Base-by-base conservation (phyloP, 257 asterid genomes). In the Lycium barbarum region DNA sequence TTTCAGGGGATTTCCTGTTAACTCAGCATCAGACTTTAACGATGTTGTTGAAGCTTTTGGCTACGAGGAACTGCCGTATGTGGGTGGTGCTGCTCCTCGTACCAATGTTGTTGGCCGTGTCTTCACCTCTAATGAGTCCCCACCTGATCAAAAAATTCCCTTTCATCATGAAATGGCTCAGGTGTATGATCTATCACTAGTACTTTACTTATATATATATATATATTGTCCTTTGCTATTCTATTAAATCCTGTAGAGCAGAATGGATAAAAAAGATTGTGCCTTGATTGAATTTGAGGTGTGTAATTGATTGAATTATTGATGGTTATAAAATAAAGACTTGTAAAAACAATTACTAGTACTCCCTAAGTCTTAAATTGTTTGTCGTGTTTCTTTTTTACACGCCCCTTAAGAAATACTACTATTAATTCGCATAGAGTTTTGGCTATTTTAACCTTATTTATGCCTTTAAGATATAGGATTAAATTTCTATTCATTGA, bases 1-100 rank as follows among this genome's bases (percentile, higher is more conserved):
- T n/a, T 91, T 94, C 20, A 91, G 94, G 15, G 98, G 98, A 6
- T 93, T 94, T 62, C 86, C 90, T 7, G 15, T 92, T 11, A 47
- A 83, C 26, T 84, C 94, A 7, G 95, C 99, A 18, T 88, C 93
- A 4, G 97, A 91, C 85, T 96, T 96, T 92, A 94, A 94, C 85
- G 90, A 91, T 85, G 93, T 90, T 68, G 98, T 96, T 26, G 99
- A 93, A 85, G 96, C 97, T 61, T 94, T 96, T 17, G 98, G 93
- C 36, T 93, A 90, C 84, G 93, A 92, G 40, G 98, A 96, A 84
- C 87, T 94, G 90, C 98, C 98, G 43, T 96, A 94, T 10, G 93
- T 96, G 22, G 98, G 99, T 84, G 98, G 98, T 59, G 97, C 92
- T 36, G 98, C 99, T 81, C 98, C 98, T 33, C 85, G 98, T 87